Evolutionary conservation across 2,329 filamentous ascomycete genomes (phyloP).

Genomic region (Ophiostoma triangulosporum): DNA sequence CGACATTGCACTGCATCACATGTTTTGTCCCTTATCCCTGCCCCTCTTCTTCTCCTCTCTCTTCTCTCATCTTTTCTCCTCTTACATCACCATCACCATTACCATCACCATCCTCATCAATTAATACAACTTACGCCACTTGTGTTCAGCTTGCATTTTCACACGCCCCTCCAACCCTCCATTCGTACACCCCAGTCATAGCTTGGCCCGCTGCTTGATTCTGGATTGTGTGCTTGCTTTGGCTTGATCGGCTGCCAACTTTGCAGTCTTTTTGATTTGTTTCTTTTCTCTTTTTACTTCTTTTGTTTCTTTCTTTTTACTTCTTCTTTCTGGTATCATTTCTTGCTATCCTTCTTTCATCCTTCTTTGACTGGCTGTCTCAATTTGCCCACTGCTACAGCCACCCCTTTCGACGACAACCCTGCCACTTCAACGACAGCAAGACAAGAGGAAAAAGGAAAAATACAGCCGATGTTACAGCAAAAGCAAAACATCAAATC

Average conservation of each 20-base stretch:
- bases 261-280: neutral
- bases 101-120: neutral
- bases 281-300: neutral
- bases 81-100: neutral
- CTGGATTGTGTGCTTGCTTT: too few species aligned
- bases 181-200: neutral
- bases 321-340: neutral
- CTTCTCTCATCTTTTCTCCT: neutral
- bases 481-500: too few species aligned
- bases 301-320: neutral
- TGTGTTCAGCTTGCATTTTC: neutral
- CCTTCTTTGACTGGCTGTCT: neutral
- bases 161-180: neutral
- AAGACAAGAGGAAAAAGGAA: neutral
- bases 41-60: neutral
- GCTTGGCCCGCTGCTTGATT: neutral
- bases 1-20: neutral
- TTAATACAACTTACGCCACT: neutral
- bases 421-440: neutral
- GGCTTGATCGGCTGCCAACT: neutral
- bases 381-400: constrained; percentile 1
- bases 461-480: too few species aligned
- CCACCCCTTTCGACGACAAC: too few species aligned
- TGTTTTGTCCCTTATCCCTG: neutral
- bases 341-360: too few species aligned